Percentiles rank a stretch among this genome's conserved stretches.
phyloP scores from a whole-genome alignment of 495 filamentous ascomycete species.

The Podospora anserina region DNA sequence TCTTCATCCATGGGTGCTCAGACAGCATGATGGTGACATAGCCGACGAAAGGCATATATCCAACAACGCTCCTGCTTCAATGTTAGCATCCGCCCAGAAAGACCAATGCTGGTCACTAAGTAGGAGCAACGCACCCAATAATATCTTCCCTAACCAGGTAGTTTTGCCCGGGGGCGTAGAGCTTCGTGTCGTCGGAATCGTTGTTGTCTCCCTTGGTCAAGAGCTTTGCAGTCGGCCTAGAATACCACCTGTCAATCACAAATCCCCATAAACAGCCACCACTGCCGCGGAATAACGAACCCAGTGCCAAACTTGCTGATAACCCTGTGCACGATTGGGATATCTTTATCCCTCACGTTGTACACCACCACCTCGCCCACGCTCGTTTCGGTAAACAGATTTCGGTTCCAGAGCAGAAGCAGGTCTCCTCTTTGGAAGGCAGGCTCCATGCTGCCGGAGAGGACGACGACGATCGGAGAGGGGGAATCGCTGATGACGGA shows the following conservation, averaged over 20 bases:
- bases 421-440: conserved; percentile 95
- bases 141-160: conserved; percentile 85
- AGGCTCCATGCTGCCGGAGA: conserved; percentile 94
- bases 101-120: background rate
- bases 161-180: conserved; percentile 77
- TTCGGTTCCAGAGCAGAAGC: conserved; percentile 90
- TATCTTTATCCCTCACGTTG: conserved; percentile 86
- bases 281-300: conserved; percentile 34
- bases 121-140: conserved; percentile 55
- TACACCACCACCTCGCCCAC: conserved; percentile 93
- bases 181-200: conserved; percentile 85
- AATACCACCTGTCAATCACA: background rate
- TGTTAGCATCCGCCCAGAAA: conserved; percentile 4
- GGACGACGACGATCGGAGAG: conserved; percentile 91
- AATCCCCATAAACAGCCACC: background rate
- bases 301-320: conserved; percentile 67
- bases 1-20: conserved; percentile 97
- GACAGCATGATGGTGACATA: conserved; percentile 97
- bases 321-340: conserved; percentile 89
- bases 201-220: conserved; percentile 99
- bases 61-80: conserved; percentile 63
- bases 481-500: conserved; percentile 82
- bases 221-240: conserved; percentile 52
- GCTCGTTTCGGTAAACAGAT: conserved; percentile 61
- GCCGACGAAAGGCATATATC: conserved; percentile 92